A percentile compares a stretch with the other conserved stretches of the same genome.
Evolutionary conservation across 768 basidiomycete genomes (phyloP).

Genomic region (Termitomyces sp.): DNA sequence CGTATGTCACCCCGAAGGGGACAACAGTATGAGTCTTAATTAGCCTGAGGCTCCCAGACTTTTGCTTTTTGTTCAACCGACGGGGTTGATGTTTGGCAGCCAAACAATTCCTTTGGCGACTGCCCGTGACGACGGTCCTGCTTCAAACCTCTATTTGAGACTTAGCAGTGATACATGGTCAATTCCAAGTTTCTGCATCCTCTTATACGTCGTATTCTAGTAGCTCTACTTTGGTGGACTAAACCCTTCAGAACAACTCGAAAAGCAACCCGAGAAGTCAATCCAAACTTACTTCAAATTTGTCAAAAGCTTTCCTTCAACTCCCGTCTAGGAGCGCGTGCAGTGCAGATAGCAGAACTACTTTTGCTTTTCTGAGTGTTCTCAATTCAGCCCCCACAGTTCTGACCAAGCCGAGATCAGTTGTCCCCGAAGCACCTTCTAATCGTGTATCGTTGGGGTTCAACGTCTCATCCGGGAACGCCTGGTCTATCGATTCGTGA

Average conservation of each 20-base stretch:
- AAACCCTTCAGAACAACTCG: not conserved
- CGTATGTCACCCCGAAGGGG: constrained; percentile 94
- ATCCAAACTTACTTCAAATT: not conserved
- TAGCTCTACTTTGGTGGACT: too few relatives aligned
- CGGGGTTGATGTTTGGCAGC: constrained; percentile 1
- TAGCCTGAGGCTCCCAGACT: not conserved
- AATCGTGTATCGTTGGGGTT: not conserved
- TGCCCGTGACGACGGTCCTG: too few relatives aligned
- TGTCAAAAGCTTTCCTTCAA: not conserved
- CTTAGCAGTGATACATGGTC: too few relatives aligned
- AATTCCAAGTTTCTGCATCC: too few relatives aligned
- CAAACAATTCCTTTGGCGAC: too few relatives aligned
- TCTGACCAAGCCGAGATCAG: constrained; percentile 12
- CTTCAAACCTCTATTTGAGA: too few relatives aligned
- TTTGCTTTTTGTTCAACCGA: constrained; percentile 22
- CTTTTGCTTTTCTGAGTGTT: constrained; percentile 8
- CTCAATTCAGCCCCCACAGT: not conserved
- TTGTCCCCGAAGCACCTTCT: constrained; percentile 5
- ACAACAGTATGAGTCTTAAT: constrained; percentile 27
- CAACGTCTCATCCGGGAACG: constrained; percentile 8
- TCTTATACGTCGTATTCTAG: too few relatives aligned
- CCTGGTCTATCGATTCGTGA: constrained; percentile 9
- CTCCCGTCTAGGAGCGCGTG: not conserved
- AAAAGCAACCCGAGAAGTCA: not conserved
- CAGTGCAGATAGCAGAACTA: constrained; percentile 3